A percentile compares a stretch with the other conserved stretches of the same genome.
Conservation (phyloP, 2,329 filamentous ascomycete genomes). For the Penicillium sp. region DNA sequence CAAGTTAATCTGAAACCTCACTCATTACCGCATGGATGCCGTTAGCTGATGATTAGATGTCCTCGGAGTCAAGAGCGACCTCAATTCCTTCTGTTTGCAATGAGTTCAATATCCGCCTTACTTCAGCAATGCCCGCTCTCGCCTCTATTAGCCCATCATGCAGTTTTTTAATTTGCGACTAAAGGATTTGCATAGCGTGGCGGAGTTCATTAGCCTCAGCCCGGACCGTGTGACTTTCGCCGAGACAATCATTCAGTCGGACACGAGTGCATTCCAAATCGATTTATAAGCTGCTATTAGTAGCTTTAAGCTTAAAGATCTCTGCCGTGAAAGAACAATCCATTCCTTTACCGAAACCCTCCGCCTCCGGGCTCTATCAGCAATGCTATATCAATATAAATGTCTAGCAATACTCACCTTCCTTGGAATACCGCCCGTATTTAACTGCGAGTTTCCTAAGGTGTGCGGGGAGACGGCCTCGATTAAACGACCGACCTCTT, state of each 20-base stretch:
- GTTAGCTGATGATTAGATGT: not conserved
- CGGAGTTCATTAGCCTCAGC: not conserved
- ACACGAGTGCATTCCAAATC: not conserved
- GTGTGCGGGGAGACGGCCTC: not conserved
- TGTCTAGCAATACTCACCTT: not conserved
- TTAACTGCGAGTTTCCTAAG: not conserved
- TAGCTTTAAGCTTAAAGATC: not conserved
- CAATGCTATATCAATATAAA: not conserved
- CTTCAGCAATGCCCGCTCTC: not conserved
- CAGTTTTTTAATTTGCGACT: not conserved
- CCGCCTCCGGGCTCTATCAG: not conserved
- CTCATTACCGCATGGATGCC: not conserved
- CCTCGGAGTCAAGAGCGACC: not conserved
- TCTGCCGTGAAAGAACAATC: not conserved
- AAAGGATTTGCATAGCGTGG: not conserved
- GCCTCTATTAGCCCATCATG: not conserved
- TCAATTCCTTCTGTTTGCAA: not conserved
- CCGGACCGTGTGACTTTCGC: not conserved
- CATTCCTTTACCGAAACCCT: not conserved
- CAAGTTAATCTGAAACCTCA: not conserved
- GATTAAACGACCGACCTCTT: not conserved
- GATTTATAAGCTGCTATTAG: not conserved
- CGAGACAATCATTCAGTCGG: not conserved
- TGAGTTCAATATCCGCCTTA: not conserved
- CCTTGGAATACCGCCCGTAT: not conserved